Conservation (phyloP, 208 protist species). For the Phytomonas sp. region DNA sequence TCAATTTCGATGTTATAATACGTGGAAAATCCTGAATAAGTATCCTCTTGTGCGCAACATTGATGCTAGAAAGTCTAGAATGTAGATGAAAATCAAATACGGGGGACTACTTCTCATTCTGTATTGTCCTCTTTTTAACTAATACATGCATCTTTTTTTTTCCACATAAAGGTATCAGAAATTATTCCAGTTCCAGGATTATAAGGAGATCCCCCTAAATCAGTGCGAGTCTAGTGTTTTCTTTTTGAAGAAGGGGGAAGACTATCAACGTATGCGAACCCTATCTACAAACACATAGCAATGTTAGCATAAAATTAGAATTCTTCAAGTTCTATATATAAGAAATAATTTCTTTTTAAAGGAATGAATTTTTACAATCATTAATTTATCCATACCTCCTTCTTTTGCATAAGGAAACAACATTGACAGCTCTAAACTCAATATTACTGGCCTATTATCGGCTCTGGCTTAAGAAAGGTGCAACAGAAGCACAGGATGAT, state of each 20-base stretch:
- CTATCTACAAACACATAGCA: neutral
- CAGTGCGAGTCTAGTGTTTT: neutral
- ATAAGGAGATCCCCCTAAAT: too few species aligned
- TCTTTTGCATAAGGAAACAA: neutral
- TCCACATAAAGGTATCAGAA: neutral
- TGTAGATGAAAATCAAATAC: neutral
- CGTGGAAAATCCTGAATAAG: neutral
- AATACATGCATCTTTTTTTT: neutral
- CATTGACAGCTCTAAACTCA: neutral
- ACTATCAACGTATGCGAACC: neutral
- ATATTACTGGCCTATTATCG: neutral
- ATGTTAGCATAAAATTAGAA: neutral
- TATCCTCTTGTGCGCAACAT: neutral
- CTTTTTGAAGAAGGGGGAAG: neutral
- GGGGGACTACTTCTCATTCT: neutral
- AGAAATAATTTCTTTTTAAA: neutral
- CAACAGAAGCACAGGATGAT: neutral
- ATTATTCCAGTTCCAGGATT: neutral
- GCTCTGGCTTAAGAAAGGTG: neutral
- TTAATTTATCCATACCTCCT: neutral
- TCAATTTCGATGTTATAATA: neutral
- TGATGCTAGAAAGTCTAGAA: neutral
- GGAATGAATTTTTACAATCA: neutral
- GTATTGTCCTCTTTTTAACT: neutral
- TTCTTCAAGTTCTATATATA: neutral